Evolutionary conservation across 257 asterid species (phyloP).

Genomic region (Vinca minor): DNA sequence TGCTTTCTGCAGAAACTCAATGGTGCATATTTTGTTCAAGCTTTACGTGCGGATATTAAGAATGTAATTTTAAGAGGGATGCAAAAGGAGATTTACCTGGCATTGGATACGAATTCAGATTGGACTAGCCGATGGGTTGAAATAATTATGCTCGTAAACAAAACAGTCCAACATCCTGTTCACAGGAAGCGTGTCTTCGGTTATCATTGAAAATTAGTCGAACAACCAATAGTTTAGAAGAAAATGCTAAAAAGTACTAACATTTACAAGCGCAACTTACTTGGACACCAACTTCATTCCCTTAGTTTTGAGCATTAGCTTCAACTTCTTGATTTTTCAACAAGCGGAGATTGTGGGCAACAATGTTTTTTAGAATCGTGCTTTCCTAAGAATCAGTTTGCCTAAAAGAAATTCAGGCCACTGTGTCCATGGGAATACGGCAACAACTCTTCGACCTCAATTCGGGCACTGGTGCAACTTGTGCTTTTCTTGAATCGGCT

Average conservation of each 20-base stretch:
- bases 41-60: neutral
- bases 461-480: conserved; percentile 59
- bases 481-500: conserved; percentile 54
- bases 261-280: conserved; percentile 11
- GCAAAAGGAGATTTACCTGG: conserved; percentile 6
- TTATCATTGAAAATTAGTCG: neutral
- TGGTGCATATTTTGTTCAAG: neutral
- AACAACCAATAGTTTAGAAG: too few species aligned
- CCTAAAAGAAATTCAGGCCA: conserved; percentile 38
- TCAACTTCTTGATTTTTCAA: neutral
- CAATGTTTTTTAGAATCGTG: neutral
- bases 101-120: neutral
- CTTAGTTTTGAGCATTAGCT: neutral
- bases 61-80: neutral
- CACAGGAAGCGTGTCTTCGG: neutral
- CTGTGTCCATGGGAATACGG: conserved; percentile 44
- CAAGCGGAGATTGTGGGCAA: neutral
- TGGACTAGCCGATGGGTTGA: neutral
- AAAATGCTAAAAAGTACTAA: neutral
- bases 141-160: neutral
- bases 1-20: neutral
- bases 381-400: too few species aligned
- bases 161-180: conserved; percentile 6
- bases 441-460: conserved; percentile 88
- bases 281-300: neutral